Percentiles rank a stretch among this genome's conserved stretches.
These are phyloP conservation scores for Lachnellula hyalina DNA, from an alignment of 2,329 filamentous ascomycete species.

Conservation along the genomic window DNA sequence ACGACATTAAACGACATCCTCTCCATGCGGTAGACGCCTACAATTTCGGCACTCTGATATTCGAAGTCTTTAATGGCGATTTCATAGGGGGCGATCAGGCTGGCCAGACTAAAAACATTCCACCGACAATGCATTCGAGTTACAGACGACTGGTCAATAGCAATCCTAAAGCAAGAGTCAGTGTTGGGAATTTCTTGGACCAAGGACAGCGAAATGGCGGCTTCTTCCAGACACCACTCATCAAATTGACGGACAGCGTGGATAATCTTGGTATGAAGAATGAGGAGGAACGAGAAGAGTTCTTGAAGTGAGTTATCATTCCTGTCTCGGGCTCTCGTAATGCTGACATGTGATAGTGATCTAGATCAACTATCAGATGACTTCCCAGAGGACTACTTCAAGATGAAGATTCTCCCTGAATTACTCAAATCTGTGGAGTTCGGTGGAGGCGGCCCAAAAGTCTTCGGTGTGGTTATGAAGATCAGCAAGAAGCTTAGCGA, in stretches of 20 bases:
- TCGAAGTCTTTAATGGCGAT: constrained; percentile 85
- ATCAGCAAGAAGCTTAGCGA: constrained; percentile 81
- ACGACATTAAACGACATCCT: constrained; percentile 77
- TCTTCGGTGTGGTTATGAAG: constrained; percentile 82
- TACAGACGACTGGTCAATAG: constrained; percentile 86
- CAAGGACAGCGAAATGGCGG: constrained; percentile 76
- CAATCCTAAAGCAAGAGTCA: constrained; percentile 84
- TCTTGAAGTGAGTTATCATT: constrained; percentile 56
- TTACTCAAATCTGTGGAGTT: constrained; percentile 99
- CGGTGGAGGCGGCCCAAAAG: constrained; percentile 88
- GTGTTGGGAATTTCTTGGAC: constrained; percentile 79
- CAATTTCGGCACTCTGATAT: constrained; percentile 76
- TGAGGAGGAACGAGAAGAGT: constrained; percentile 75
- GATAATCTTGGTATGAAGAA: constrained; percentile 88
- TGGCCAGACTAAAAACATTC: constrained; percentile 79
- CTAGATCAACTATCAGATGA: constrained; percentile 84
- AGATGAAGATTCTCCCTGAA: constrained; percentile 92
- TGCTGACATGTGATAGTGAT: constrained; percentile 43
- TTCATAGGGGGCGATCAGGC: constrained; percentile 74
- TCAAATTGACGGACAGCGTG: constrained; percentile 86
- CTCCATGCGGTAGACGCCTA: constrained; percentile 82
- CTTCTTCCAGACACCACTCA: constrained; percentile 90
- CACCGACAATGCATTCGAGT: constrained; percentile 80
- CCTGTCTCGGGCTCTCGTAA: constrained; percentile 20
- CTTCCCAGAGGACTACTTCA: constrained; percentile 97